Conservation (phyloP, 768 basidiomycete genomes). For the Rhizopogon sp. region DNA sequence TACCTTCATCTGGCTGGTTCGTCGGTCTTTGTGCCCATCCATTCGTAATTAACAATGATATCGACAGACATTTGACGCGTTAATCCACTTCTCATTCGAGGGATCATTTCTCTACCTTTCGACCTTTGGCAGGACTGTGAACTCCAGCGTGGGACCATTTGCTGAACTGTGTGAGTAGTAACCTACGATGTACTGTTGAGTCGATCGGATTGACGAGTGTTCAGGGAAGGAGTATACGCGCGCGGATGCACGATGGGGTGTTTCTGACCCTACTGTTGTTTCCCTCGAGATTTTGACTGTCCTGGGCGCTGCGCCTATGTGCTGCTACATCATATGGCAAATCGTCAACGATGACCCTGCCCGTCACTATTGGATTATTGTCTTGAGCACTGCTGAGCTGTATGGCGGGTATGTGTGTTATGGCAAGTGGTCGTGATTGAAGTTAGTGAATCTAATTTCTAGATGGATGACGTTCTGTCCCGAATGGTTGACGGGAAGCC, state of each 20-base stretch:
- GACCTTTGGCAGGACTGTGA: slow-evolving; percentile 67
- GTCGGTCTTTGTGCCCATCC: slow-evolving; percentile 13
- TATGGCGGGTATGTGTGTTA: slow-evolving; percentile 60
- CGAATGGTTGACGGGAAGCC: slow-evolving; percentile 77
- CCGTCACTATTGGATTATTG: slow-evolving; percentile 63
- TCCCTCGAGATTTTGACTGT: slow-evolving; percentile 84
- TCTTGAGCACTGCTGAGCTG: slow-evolving; percentile 69
- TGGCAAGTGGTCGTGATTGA: not conserved
- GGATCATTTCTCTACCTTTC: slow-evolving; percentile 79
- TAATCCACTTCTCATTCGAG: slow-evolving; percentile 77
- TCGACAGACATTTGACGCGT: slow-evolving; percentile 66
- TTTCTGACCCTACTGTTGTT: slow-evolving; percentile 73
- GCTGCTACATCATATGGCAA: slow-evolving; percentile 66
- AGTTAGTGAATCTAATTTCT: not conserved
- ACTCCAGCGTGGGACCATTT: slow-evolving; percentile 60
- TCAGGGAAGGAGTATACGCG: slow-evolving; percentile 78
- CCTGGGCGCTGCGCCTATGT: slow-evolving; percentile 64
- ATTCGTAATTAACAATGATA: not conserved
- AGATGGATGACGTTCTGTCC: slow-evolving; percentile 90
- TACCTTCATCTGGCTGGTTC: slow-evolving; percentile 77
- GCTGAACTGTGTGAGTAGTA: slow-evolving; percentile 65
- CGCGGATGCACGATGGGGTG: slow-evolving; percentile 81
- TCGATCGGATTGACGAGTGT: not conserved
- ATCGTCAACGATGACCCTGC: slow-evolving; percentile 61
- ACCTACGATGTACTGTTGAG: not conserved